Base-by-base conservation (phyloP, 345 rosid species). In the Boechera divaricarpa region DNA sequence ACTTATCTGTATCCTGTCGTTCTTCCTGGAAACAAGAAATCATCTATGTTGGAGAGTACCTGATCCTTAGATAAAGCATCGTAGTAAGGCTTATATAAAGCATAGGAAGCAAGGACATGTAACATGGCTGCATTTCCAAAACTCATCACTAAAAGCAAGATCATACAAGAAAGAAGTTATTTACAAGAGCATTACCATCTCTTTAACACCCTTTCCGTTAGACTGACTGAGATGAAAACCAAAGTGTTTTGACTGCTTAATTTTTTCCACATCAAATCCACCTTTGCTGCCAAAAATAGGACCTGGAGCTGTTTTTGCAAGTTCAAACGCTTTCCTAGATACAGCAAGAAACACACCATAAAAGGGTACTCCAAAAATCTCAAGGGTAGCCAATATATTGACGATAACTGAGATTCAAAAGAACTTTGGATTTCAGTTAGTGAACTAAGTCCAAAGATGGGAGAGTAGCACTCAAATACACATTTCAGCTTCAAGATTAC, bases 271-370 rank as follows among this genome's bases (percentile, higher is more conserved):
- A 64, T 89, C 85, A 76, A 91, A 76, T 5, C 75, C 81, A 52
- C 77, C 66, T 76, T 81, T 84, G 74, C 63, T 83, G 75, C 83
- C 62, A 84, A 92, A 91, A 62, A 86, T 77, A 63, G 72, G 28
- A 24, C 90, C 93, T 53, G 90, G 83, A 74, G 82, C 84, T 76
- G 77, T 83, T n/a, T 87, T 84, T 74, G 91, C 94, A 73, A 80
- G 88, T 24, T 95, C 92, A 81, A 92, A 89, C 52, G 94, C 98
- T 72, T 82, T 83, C 54, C 99, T 92, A 73, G 36, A 75, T 58
- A 47, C 67, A 36, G 4, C 28, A 61, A 59, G 69, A 74, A 39
- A 72, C 64, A 81, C 32, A 24, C 33, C 39, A 70, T 31, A 18
- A 67, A 58, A 71, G 45, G 55, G 38, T 79, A 62, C 31, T 38